Base-by-base conservation (phyloP, 2,329 filamentous ascomycete genomes). In the Blumeriella jaapii region DNA sequence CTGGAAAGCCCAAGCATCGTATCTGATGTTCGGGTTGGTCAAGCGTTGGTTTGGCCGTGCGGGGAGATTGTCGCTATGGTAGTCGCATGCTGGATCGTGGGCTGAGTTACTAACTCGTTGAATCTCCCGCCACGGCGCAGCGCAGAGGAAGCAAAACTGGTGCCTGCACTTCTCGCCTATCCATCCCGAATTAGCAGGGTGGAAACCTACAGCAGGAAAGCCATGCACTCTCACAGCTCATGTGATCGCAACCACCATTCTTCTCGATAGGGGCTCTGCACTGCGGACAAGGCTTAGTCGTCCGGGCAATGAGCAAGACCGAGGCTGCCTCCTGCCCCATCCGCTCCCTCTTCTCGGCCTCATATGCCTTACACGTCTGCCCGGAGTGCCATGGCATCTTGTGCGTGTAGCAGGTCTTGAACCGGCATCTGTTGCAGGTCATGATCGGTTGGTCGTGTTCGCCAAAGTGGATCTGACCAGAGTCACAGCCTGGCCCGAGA, bases 391-490 rank as follows among this genome's bases (percentile, higher is more conserved):
- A 43, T 17, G 31, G 35, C 20, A 30, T 51, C 7, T 52, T 53
- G 41, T 67, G 64, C 0, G 50, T 53, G 37, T 61, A 63, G 45
- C 65, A 68, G 2, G 60, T 62, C 8, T 58, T 58, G 17, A 57
- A 56, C 3, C 38, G 36, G 38, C 66, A 65, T 26, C 51, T 43
- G 27, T 54, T 45, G 47, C 65, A 65, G 11, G 54, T 57, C 24
- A 65, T 59, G 12, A 62, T 64, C 0, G 65, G 60, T 3, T 60
- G 55, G 2, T 47, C 48, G 1, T 45, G 36, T 11, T 62, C 62
- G 3, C 51, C 57, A 1, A 59, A 55, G 29, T 74, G 69, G 2
- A 71, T 57, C 42, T 74, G 69, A 0, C 71, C 70, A 1, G 59
- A 63, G 6, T 56, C 60, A 45, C 72, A 77, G 2, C 55, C 58